Conservation (phyloP, 78 protist genomes). For the Pelomyxa schiedti region DNA sequence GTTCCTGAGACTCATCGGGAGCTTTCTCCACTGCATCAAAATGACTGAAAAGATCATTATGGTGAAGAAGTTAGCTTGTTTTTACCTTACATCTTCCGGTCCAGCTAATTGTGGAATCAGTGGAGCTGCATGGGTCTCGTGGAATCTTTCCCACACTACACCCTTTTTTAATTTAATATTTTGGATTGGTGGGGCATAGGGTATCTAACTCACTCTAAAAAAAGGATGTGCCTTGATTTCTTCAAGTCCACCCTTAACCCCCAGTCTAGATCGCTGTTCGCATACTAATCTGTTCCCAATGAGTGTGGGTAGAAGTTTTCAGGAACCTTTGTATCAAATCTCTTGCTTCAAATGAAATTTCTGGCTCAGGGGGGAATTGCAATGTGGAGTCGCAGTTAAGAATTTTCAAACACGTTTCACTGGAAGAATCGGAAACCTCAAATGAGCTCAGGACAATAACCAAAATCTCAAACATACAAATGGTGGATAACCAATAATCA, state of each 20-base stretch:
- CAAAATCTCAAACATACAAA: no score
- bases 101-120: constrained; percentile 33
- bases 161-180: no score
- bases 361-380: constrained; percentile 15
- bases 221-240: background rate
- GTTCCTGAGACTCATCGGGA: no score
- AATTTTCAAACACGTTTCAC: constrained; percentile 28
- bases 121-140: constrained; percentile 28
- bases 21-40: no score
- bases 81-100: no score
- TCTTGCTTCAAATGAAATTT: background rate
- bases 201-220: constrained; percentile 36
- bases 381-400: background rate
- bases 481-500: constrained; percentile 22
- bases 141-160: constrained; percentile 34
- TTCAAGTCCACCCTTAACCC: background rate
- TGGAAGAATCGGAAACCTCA: background rate
- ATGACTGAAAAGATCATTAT: no score
- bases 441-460: no score
- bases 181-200: no score
- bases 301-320: no score
- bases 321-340: constrained; percentile 13
- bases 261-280: background rate
- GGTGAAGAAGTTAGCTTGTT: no score
- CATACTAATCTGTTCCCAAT: no score